A percentile compares a stretch with the other conserved stretches of the same genome.
Conservation (phyloP, 2,329 filamentous ascomycete species). For the Botrytis fabae region DNA sequence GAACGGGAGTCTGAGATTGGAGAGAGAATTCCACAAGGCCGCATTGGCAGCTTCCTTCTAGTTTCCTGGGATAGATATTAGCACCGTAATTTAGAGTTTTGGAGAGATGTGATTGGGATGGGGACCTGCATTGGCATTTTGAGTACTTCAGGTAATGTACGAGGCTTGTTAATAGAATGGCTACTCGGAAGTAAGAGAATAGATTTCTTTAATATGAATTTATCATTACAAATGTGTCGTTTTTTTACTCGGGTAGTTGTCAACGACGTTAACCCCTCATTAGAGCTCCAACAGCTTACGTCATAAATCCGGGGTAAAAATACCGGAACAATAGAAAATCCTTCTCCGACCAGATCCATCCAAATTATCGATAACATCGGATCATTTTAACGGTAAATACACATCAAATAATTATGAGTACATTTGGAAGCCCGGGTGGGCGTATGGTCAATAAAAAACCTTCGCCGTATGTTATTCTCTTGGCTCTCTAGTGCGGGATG, state of each 20-base stretch:
- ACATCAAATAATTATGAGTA: slow-evolving; percentile 49
- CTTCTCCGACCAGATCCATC: background rate
- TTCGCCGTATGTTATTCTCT: slow-evolving; percentile 57
- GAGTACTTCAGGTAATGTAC: background rate
- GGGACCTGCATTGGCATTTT: slow-evolving; percentile 21
- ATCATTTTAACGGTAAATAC: slow-evolving; percentile 3
- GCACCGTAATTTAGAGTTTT: background rate
- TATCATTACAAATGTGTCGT: background rate
- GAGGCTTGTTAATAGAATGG: too few relatives aligned
- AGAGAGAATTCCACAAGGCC: slow-evolving; percentile 49
- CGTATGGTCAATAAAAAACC: slow-evolving; percentile 65
- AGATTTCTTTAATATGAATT: background rate
- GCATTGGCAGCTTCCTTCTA: slow-evolving; percentile 52
- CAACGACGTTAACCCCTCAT: background rate
- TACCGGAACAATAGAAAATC: slow-evolving; percentile 17
- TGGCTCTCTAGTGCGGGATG: background rate
- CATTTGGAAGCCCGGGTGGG: slow-evolving; percentile 71
- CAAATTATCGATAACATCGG: slow-evolving; percentile 16
- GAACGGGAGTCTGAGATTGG: slow-evolving; percentile 48
- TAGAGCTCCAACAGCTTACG: background rate
- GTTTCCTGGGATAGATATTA: slow-evolving; percentile 41
- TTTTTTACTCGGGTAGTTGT: background rate
- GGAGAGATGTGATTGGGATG: background rate
- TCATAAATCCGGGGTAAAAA: slow-evolving; percentile 12
- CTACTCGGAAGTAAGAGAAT: background rate